Percentiles rank a stretch among this genome's conserved stretches.
Evolutionary conservation across 108 stramenopile genomes (phyloP).

Genomic region (Nitzschia palea): DNA sequence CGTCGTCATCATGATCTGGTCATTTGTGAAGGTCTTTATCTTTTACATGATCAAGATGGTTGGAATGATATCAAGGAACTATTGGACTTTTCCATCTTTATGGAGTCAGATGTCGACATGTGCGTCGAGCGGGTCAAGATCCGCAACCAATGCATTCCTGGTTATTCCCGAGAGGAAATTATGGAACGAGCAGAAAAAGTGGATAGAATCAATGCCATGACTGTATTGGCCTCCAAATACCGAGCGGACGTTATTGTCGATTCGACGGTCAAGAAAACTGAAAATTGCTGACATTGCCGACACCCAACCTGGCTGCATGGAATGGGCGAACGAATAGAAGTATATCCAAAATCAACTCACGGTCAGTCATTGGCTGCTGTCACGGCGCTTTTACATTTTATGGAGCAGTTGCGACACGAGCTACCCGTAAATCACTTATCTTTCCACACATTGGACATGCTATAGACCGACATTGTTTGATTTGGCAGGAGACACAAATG

Average conservation of each 20-base stretch:
- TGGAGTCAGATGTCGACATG: slow-evolving; percentile 47
- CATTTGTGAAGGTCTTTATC: slow-evolving; percentile 53
- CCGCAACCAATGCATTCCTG: slow-evolving; percentile 58
- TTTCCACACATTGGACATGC: too few relatives aligned
- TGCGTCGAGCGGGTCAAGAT: slow-evolving; percentile 49
- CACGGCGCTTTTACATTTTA: background rate
- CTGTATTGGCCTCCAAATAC: slow-evolving; percentile 11
- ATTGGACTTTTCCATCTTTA: slow-evolving; percentile 45
- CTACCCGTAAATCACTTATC: too few relatives aligned
- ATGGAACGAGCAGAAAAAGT: slow-evolving; percentile 41
- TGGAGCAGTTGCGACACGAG: background rate
- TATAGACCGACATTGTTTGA: too few relatives aligned
- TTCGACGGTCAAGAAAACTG: slow-evolving; percentile 12
- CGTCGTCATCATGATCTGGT: slow-evolving; percentile 38
- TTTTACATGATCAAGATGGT: slow-evolving; percentile 47
- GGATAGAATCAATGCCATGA: slow-evolving; percentile 47
- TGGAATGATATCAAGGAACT: slow-evolving; percentile 36
- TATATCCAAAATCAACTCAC: background rate
- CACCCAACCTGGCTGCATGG: background rate
- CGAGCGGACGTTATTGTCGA: slow-evolving; percentile 16
- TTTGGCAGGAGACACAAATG: too few relatives aligned
- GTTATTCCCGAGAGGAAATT: slow-evolving; percentile 58
- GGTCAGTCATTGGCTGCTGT: background rate
- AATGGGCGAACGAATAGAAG: background rate
- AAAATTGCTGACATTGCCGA: background rate